A percentile compares a stretch with the other conserved stretches of the same genome.
phyloP scores from a whole-genome alignment of 2,329 filamentous ascomycete genomes.

The Phaeoacremonium minimum region DNA sequence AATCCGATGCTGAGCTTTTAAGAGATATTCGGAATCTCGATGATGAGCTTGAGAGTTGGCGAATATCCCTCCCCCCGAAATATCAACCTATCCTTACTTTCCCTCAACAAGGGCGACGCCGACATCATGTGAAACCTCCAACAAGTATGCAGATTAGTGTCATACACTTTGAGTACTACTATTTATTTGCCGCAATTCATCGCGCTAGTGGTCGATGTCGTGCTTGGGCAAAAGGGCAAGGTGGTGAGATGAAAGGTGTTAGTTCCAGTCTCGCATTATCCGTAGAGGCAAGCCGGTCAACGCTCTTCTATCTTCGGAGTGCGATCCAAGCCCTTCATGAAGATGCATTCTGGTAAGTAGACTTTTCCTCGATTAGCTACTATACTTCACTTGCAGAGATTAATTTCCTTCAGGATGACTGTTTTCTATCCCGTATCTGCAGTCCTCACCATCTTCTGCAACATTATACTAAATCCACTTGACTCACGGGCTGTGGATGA shows the following conservation, averaged over 20 bases:
- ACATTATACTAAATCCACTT: constrained; percentile 43
- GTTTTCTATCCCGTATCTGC: constrained; percentile 54
- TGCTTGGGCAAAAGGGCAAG: constrained; percentile 28
- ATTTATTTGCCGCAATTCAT: constrained; percentile 51
- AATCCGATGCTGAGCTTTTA: constrained; percentile 49
- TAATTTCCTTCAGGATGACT: constrained; percentile 39
- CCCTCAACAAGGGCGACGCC: constrained; percentile 12
- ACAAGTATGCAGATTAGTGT: constrained; percentile 40
- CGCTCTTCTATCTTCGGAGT: constrained; percentile 40
- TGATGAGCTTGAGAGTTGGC: constrained; percentile 51
- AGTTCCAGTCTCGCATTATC: constrained; percentile 49
- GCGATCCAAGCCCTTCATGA: constrained; percentile 35
- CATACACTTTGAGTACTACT: constrained; percentile 50
- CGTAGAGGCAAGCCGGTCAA: constrained; percentile 52
- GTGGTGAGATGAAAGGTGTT: constrained; percentile 35
- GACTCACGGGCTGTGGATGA: constrained; percentile 37
- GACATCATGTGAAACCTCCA: too few species aligned
- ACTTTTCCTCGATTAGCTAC: neutral
- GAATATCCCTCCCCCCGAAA: constrained; percentile 37
- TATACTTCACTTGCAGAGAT: constrained; percentile 12
- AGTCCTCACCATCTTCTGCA: constrained; percentile 49
- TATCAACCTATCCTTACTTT: constrained; percentile 44
- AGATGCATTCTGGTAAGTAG: constrained; percentile 44
- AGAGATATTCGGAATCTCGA: constrained; percentile 52
- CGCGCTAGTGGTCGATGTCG: constrained; percentile 47